These are phyloP conservation scores for Talaromyces atroroseus DNA, from an alignment of 2,329 filamentous ascomycete genomes.

Conservation along the genomic window DNA sequence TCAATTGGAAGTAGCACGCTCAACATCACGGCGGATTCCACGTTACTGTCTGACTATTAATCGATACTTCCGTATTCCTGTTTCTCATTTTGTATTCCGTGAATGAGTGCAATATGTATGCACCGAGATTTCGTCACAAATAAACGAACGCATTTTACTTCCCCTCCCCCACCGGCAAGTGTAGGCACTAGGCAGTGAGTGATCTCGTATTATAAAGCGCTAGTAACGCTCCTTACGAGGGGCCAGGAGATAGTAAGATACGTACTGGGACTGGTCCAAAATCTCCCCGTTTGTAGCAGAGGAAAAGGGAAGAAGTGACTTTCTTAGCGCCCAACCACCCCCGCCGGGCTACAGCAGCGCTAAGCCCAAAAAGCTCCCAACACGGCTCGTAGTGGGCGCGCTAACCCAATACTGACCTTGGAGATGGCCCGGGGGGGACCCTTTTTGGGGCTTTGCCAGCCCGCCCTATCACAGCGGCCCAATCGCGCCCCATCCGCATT, in stretches of 20 bases:
- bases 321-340: background rate
- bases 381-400: conserved; percentile 1
- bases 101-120: background rate
- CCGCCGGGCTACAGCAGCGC: background rate
- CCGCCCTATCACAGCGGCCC: conserved; percentile 3
- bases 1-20: background rate
- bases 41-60: too few species aligned
- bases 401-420: background rate
- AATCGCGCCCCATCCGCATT: background rate
- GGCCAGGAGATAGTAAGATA: background rate
- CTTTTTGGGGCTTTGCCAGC: conserved; percentile 8
- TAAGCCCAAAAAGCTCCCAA: background rate
- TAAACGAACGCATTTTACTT: background rate
- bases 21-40: too few species aligned
- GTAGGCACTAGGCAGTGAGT: background rate
- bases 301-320: background rate
- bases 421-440: background rate
- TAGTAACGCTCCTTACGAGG: too few species aligned
- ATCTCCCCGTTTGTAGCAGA: conserved; percentile 1
- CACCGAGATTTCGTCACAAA: background rate
- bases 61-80: too few species aligned
- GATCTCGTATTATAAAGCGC: too few species aligned
- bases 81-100: background rate
- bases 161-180: background rate
- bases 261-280: background rate